Percentiles rank a stretch among this genome's conserved stretches.
phyloP scores from a whole-genome alignment of 495 filamentous ascomycete genomes.

The Cenococcum geophilum region DNA sequence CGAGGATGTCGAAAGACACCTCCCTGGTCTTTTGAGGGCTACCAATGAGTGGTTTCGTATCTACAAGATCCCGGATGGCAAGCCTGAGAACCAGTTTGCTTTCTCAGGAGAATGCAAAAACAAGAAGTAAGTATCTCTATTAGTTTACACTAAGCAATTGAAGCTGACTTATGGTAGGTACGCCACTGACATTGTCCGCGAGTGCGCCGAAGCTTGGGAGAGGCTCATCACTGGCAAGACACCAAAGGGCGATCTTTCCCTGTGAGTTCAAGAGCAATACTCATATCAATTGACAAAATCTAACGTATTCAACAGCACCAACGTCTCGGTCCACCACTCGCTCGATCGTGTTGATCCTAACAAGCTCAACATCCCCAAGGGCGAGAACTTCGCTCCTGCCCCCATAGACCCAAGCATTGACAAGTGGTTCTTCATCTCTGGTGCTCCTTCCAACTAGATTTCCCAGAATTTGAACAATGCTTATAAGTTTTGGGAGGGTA shows the following conservation, averaged over 20 bases:
- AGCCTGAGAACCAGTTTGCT: constrained; percentile 99
- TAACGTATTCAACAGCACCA: constrained; percentile 54
- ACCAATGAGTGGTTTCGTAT: constrained; percentile 99
- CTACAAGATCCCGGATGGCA: constrained; percentile 99
- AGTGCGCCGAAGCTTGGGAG: constrained; percentile 97
- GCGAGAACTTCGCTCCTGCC: constrained; percentile 72
- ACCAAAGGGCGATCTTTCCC: constrained; percentile 64
- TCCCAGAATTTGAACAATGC: neutral
- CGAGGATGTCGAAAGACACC: constrained; percentile 98
- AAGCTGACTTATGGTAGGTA: constrained; percentile 49
- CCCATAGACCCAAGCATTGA: constrained; percentile 95
- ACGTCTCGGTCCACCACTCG: constrained; percentile 66
- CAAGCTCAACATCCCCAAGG: constrained; percentile 63
- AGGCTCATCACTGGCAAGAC: constrained; percentile 86
- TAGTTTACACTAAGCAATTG: neutral
- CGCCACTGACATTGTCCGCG: constrained; percentile 86
- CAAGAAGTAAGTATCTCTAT: constrained; percentile 60
- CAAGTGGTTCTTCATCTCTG: constrained; percentile 99
- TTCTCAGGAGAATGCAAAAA: constrained; percentile 99
- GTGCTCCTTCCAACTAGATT: constrained; percentile 54
- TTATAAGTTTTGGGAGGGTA: neutral
- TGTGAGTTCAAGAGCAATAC: constrained; percentile 53
- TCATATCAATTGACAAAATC: neutral
- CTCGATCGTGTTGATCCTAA: constrained; percentile 55
- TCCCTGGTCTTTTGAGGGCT: constrained; percentile 90